Conservation (phyloP, 768 basidiomycete genomes). For the Asterophora lycoperdoides region DNA sequence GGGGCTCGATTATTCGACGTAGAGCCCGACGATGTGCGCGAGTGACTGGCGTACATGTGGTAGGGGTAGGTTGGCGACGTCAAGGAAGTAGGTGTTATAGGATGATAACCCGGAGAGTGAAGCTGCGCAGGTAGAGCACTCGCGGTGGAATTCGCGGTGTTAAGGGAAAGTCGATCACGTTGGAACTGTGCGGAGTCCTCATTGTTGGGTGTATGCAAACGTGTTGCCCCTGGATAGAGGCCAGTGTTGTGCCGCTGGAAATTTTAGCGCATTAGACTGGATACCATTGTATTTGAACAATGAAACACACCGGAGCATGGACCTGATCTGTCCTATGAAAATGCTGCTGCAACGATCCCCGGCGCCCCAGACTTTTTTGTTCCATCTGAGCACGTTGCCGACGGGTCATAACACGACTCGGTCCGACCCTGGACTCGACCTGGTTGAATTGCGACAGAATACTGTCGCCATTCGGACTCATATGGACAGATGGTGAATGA, state of each 20-base stretch:
- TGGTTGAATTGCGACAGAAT: slow-evolving; percentile 31
- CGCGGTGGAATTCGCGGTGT: slow-evolving; percentile 23
- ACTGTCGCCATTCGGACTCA: slow-evolving; percentile 15
- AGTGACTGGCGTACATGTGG: slow-evolving; percentile 34
- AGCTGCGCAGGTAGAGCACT: slow-evolving; percentile 23
- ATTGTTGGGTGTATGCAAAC: slow-evolving; percentile 36
- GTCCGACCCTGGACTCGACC: slow-evolving; percentile 50
- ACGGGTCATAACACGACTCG: slow-evolving; percentile 43
- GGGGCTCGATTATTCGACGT: slow-evolving; percentile 40
- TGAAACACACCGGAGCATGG: slow-evolving; percentile 16
- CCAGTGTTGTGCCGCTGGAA: slow-evolving; percentile 22
- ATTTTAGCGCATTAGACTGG: not conserved
- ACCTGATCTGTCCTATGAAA: slow-evolving; percentile 14
- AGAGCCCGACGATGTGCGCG: slow-evolving; percentile 41
- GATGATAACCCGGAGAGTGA: slow-evolving; percentile 40
- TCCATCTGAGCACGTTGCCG: slow-evolving; percentile 34
- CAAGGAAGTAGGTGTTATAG: slow-evolving; percentile 41
- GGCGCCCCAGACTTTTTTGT: slow-evolving; percentile 22
- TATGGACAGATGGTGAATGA: slow-evolving; percentile 15
- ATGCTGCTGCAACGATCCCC: slow-evolving; percentile 19
- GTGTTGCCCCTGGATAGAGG: slow-evolving; percentile 33
- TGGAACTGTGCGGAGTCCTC: slow-evolving; percentile 30
- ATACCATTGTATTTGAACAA: not conserved
- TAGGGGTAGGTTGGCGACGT: slow-evolving; percentile 44
- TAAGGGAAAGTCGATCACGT: slow-evolving; percentile 31